A percentile compares a stretch with the other conserved stretches of the same genome.
phyloP scores from a whole-genome alignment of 2,329 filamentous ascomycete species.

The Pseudogymnoascus sp. region DNA sequence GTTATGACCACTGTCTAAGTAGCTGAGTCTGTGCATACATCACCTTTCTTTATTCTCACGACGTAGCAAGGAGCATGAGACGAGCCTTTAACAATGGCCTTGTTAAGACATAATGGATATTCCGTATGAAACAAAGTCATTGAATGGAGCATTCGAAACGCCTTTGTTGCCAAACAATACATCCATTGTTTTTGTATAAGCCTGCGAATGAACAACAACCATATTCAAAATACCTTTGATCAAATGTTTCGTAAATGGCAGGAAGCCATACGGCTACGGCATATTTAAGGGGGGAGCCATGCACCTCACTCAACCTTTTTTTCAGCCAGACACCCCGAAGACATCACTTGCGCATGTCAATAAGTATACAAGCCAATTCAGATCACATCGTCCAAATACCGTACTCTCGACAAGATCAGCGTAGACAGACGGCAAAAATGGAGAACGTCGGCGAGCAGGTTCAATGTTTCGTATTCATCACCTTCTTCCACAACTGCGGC shows the following conservation, averaged over 20 bases:
- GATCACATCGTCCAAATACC: neutral
- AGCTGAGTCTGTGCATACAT: neutral
- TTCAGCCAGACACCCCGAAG: neutral
- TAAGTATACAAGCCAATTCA: neutral
- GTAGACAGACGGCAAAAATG: neutral
- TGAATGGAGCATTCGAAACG: neutral
- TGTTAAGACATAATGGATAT: neutral
- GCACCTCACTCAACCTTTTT: neutral
- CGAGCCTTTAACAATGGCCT: neutral
- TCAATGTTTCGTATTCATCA: constrained; percentile 1
- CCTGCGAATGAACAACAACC: neutral
- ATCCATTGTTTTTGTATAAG: neutral
- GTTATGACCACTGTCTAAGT: neutral
- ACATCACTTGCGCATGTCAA: neutral
- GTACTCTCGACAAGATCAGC: neutral
- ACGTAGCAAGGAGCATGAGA: neutral
- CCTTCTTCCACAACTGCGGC: constrained; percentile 2
- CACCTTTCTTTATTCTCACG: neutral
- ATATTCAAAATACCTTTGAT: neutral
- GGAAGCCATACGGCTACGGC: neutral
- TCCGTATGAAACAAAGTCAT: neutral
- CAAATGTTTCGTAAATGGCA: neutral
- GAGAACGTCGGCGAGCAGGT: neutral
- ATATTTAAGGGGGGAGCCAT: neutral
- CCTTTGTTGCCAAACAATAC: neutral